Percentiles rank a stretch among this genome's conserved stretches.
These are phyloP conservation scores for Nigrospora osmanthi DNA, from an alignment of 2,329 filamentous ascomycete genomes.

Conservation along the genomic window DNA sequence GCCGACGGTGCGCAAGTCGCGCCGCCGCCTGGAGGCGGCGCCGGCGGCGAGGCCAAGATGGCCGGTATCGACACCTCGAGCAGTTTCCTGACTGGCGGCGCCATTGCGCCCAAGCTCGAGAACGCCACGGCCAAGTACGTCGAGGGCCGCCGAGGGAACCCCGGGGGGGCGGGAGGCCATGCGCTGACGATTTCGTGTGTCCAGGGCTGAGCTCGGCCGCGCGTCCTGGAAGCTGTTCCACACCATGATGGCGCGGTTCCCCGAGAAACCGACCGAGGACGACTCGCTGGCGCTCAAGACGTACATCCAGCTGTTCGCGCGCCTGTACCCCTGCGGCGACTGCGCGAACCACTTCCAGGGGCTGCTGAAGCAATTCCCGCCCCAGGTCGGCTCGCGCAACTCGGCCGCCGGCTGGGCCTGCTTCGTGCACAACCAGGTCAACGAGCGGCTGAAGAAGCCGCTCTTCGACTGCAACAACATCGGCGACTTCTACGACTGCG, in stretches of 20 bases:
- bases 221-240: conserved; percentile 65
- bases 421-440: conserved; percentile 61
- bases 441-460: conserved; percentile 53
- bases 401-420: conserved; percentile 62
- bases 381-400: conserved; percentile 56
- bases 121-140: conserved; percentile 72
- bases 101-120: conserved; percentile 73
- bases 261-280: conserved; percentile 54
- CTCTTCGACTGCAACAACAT: conserved; percentile 60
- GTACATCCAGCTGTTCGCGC: conserved; percentile 58
- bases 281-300: conserved; percentile 56
- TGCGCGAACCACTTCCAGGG: conserved; percentile 61
- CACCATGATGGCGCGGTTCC: conserved; percentile 64
- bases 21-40: neutral
- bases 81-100: conserved; percentile 54
- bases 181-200: conserved; percentile 5
- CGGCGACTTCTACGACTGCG: conserved; percentile 65
- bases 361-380: conserved; percentile 53
- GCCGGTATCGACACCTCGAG: conserved; percentile 36
- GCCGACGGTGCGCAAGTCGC: conserved; percentile 4
- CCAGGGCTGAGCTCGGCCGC: conserved; percentile 56
- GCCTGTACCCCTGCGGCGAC: conserved; percentile 65
- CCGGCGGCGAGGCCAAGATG: conserved; percentile 15
- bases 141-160: neutral
- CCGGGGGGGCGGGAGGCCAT: neutral